Percentiles rank a stretch among this genome's conserved stretches.
These are phyloP conservation scores for Starmerella floris DNA, from an alignment of 805 yeast genomes.

Conservation along the genomic window DNA sequence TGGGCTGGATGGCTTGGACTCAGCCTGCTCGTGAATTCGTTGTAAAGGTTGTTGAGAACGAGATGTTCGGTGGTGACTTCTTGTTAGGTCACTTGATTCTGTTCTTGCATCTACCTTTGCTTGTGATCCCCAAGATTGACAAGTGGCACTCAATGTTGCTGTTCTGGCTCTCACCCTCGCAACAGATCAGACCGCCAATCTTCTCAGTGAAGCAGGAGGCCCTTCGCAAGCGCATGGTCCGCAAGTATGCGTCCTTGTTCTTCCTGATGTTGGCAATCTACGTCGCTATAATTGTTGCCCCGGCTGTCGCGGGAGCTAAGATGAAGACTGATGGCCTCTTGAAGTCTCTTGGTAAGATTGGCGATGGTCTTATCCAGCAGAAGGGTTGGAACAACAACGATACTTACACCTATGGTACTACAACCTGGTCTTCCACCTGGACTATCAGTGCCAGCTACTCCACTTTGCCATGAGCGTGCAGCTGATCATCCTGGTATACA, in stretches of 20 bases:
- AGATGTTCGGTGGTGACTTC: slow-evolving; percentile 95
- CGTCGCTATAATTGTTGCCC: slow-evolving; percentile 70
- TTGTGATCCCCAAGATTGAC: slow-evolving; percentile 77
- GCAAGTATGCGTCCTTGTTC: slow-evolving; percentile 78
- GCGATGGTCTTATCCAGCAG: slow-evolving; percentile 77
- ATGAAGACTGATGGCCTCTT: slow-evolving; percentile 30
- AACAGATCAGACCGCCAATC: slow-evolving; percentile 96
- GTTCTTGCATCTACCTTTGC: slow-evolving; percentile 77
- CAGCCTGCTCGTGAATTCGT: slow-evolving; percentile 92
- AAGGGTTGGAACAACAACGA: slow-evolving; percentile 70
- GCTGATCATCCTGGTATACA: not conserved
- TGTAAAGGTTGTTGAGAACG: slow-evolving; percentile 86
- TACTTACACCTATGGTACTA: slow-evolving; percentile 35
- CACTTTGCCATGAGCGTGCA: slow-evolving; percentile 2
- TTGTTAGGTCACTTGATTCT: slow-evolving; percentile 79
- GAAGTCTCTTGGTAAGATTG: slow-evolving; percentile 24
- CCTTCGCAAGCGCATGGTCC: slow-evolving; percentile 93
- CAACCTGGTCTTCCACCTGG: slow-evolving; percentile 40
- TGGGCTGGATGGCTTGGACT: slow-evolving; percentile 87
- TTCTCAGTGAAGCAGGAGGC: slow-evolving; percentile 92
- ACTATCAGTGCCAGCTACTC: slow-evolving; percentile 19
- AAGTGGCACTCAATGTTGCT: slow-evolving; percentile 97
- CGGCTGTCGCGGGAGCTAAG: slow-evolving; percentile 68
- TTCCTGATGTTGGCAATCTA: slow-evolving; percentile 56
- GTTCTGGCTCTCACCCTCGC: slow-evolving; percentile 96